Evolutionary conservation across 129 eudicot genomes (phyloP), one percentile per base, ranked within the genome.

Genomic region (Pulicaria dysenterica): DNA sequence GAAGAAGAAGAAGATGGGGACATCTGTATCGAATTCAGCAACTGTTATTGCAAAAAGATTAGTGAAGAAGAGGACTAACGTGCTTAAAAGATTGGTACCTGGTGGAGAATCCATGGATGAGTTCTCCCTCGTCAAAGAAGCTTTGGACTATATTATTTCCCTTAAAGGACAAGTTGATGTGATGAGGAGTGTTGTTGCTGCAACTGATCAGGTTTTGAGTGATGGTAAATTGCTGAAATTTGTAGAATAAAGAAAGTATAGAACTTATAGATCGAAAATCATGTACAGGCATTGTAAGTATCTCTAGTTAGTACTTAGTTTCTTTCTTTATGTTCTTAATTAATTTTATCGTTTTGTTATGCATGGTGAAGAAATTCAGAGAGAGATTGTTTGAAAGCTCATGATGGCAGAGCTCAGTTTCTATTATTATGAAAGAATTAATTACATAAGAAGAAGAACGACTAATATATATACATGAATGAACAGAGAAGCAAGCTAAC

Each of bases 71-170:
- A 81, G 88, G 70, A 91, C 90, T 5, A 59, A 83, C 54, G 81
- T 84, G 81, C 88, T 91, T 51, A 91, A 86, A 79, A 81, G 85
- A 31, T 84, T 91, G 47, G 88, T 91, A 31, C 97, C 97, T 8
- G 95, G 97, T 13, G 97, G 95, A 50, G 74, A 88, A 78, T 69
- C 71, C 31, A 67, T 91, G 86, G 86, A 91, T 70, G 88, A 88
- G 19, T 53, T 73, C n/a, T 80, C 69, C 44, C 76, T 91, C 73
- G 58, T 91, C 16, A 77, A 70, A 64, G 97, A 91, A 82, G 81
- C 97, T 73, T 77, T 91, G 78, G 97, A 91, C 73, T 91, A 91
- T 53, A 77, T 88, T 10, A 40, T 79, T 46, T 88, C 90, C 5
- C 83, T 91, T 11, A 58, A 81, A 9, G 85, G 85, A 75, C 97